Evolutionary conservation across 495 filamentous ascomycete genomes (phyloP), one percentile per base, ranked within the genome.

Genomic region (Cenococcum geophilum): DNA sequence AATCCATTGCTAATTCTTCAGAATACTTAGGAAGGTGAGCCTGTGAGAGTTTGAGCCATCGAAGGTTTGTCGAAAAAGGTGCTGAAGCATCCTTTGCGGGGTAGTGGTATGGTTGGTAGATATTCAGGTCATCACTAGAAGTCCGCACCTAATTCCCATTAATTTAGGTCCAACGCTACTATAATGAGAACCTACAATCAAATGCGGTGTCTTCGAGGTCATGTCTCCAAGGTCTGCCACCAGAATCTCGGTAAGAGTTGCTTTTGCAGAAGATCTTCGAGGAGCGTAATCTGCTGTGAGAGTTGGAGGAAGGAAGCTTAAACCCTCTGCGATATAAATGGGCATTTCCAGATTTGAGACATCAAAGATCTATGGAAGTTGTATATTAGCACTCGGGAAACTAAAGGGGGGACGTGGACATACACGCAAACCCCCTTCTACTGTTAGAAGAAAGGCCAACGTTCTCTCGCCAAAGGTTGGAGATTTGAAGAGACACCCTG

Each of bases 181-280:
- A 20, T n/a, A 59, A 45, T n/a, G 27, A 22, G 42, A 16, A 71
- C 83, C 69, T 77, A 92, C 87, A 70, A 97, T 83, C 37, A 98
- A 76, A 71, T 93, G 89, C 21, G 93, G 90, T 12, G 80, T 83
- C 62, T 79, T 86, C 34, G 78, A 76, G 21, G 77, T 82, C 9
- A 78, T 69, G 72, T 96, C 89, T 11, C 93, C 93, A 45, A 98
- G 79, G 59, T 97, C 86, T 48, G 91, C 84, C 5, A 96, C 79
- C 27, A 96, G 64, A 27, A 92, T 80, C 69, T 97, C 91, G 20
- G 82, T 81, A 5, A 97, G 68, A 1, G 74, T 76, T 67, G 91
- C 91, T 64, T 84, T 86, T 9, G 81, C 79, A 36, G 82, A 83
- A n/a, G 82, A 83, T 69, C 85, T 82, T 68, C 85, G 84, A 12